phyloP scores from a whole-genome alignment of 176 grass and related monocot genomes.

The Typha latifolia region DNA sequence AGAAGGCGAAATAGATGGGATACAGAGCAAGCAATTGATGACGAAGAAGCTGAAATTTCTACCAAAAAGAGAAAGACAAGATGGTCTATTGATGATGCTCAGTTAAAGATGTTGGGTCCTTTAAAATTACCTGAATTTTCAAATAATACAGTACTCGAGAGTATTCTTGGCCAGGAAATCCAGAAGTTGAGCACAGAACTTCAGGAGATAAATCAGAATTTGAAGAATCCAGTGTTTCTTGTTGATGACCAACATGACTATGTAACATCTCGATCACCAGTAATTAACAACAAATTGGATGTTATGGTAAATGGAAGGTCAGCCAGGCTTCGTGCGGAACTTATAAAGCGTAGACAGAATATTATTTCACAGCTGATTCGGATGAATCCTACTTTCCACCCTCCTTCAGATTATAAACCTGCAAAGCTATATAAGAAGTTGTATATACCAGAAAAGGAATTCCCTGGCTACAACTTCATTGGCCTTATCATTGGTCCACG shows the following conservation, averaged over 20 bases:
- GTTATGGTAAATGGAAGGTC: not conserved
- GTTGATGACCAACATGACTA: not conserved
- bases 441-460: slow-evolving; percentile 18
- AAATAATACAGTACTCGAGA: not conserved
- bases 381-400: slow-evolving; percentile 13
- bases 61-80: slow-evolving; percentile 15
- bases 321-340: not conserved
- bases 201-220: slow-evolving; percentile 3
- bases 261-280: not conserved
- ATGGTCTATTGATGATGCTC: not conserved
- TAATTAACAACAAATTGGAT: not conserved
- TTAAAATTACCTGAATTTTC: slow-evolving; percentile 12
- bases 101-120: slow-evolving; percentile 11
- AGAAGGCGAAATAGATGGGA: slow-evolving; percentile 12
- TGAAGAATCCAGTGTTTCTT: not conserved
- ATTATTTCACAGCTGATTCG: slow-evolving; percentile 18
- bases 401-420: not conserved
- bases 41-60: not conserved
- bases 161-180: slow-evolving; percentile 1
- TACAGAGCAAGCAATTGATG: not conserved
- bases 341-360: not conserved
- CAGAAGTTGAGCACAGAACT: slow-evolving; percentile 11
- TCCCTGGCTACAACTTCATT: slow-evolving; percentile 19
- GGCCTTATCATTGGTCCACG: slow-evolving; percentile 20
- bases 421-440: slow-evolving; percentile 13